Base-by-base conservation (phyloP, 768 basidiomycete species). In the Pisolithus marmoratus region DNA sequence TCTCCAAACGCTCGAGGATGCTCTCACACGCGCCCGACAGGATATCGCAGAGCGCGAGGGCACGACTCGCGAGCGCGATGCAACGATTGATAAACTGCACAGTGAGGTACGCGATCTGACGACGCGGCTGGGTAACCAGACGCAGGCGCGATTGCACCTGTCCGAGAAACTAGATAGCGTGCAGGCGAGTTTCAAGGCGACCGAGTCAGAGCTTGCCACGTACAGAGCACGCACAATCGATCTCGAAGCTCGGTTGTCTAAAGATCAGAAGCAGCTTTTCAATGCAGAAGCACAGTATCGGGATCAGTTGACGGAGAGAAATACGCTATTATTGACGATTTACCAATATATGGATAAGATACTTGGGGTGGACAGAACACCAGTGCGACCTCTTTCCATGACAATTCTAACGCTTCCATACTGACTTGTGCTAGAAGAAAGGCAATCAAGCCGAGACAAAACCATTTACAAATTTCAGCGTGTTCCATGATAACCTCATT, bases 331-430 rank as follows among this genome's bases (percentile, higher is more conserved):
- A 49, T 73, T 96, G 59, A 92, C 91, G 8, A 90, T 96, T 24
- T 96, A 92, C 67, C 93, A 96, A 70, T 94, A 94, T 63, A 80
- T 95, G 77, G 94, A 96, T 60, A 90, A 87, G 74, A 92, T 96
- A 58, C 74, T 94, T 17, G 93, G 93, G 1, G 85, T 90, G 20
- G 90, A 93, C 63, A 90, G 86, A 74, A 87, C 85, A 0, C 83
- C 87, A 37, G 88, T 91, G 58, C 58, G 87, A 74, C 17, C 48
- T 50, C n/a, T 50, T 42, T 48, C n/a, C 19, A 19, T 20, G 23
- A 5, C 52, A 20, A n/a, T 5, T 14, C 14, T 4, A 14, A 7
- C 27, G 12, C 48, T 5, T 11, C 34, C 53, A 26, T 3, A 14
- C 38, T 54, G 27, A 54, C 38, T 24, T 29, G 43, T 23, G 53